Evolutionary conservation across 73 alveolate species (phyloP).

Genomic region (Tetrahymena elliotti): DNA sequence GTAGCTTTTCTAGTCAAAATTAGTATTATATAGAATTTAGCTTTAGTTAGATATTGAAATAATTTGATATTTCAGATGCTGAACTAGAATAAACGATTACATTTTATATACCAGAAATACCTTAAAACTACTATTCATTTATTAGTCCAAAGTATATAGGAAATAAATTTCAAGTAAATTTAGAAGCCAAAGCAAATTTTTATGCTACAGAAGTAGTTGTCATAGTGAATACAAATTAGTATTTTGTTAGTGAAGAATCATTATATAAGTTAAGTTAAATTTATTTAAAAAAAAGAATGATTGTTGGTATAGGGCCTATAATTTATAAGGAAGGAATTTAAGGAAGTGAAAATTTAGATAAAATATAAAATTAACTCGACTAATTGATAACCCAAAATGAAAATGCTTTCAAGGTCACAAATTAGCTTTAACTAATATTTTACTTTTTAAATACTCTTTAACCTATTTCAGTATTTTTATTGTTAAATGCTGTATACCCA

Average conservation of each 20-base stretch:
- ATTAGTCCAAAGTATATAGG: neutral
- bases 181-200: neutral
- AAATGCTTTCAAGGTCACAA: neutral
- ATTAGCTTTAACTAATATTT: neutral
- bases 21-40: too few relatives aligned
- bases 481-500: neutral
- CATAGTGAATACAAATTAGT: neutral
- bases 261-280: too few relatives aligned
- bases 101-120: neutral
- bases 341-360: neutral
- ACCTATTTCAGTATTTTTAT: neutral
- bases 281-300: neutral
- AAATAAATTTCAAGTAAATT: neutral
- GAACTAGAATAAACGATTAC: neutral
- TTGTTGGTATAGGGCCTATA: neutral
- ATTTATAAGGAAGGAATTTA: neutral
- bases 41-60: neutral
- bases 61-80: neutral
- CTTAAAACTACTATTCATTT: neutral
- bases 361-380: neutral
- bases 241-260: neutral
- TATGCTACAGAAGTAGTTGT: neutral
- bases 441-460: neutral
- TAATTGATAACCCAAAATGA: too few relatives aligned
- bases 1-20: neutral